Conservation (phyloP, 345 rosid species). For the thale cress (Arabidopsis thaliana) region TAIR10.1 NC_003074.8:498001-498500, state of each 20-base stretch:
- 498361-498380: not conserved
- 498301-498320: constrained; percentile 8
- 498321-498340: not conserved
- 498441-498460: constrained; percentile 4
- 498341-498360: constrained; percentile 5
- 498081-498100: not conserved
- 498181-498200: constrained; percentile 69
- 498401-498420: not conserved
- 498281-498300: not conserved
- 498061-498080: not conserved
- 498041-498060: constrained; percentile 7
- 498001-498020: constrained; percentile 72
- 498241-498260: constrained; percentile 29
- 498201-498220: constrained; percentile 84
- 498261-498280: constrained; percentile 2
- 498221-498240: constrained; percentile 79
- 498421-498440: constrained; percentile 9
- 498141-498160: constrained; percentile 58
- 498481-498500: constrained; percentile 1
- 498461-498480: constrained; percentile 25
- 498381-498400: constrained; percentile 14
- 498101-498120: constrained; percentile 72
- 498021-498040: constrained; percentile 30
- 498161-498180: constrained; percentile 58
- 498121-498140: constrained; percentile 55